Evolutionary conservation across 1,284 basidiomycete genomes (phyloP).

Genomic region (Meripilus lineatus): DNA sequence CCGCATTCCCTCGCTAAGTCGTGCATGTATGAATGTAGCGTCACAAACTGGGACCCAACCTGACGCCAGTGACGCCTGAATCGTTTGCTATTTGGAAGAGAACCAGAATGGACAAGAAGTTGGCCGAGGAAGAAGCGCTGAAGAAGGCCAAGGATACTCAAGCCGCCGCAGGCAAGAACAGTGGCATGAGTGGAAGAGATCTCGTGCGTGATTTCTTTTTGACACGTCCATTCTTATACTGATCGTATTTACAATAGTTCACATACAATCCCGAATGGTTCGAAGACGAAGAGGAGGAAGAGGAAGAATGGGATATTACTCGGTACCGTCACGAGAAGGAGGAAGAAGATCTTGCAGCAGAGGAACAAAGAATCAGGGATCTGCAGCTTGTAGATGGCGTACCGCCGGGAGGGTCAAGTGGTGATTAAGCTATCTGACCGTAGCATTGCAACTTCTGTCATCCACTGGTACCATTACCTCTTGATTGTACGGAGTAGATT

Average conservation of each 20-base stretch:
- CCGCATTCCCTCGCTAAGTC: conserved; percentile 2
- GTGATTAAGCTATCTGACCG: too few relatives aligned
- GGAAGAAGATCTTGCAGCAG: conserved; percentile 48
- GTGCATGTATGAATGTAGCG: conserved; percentile 44
- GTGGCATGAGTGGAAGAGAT: conserved; percentile 94
- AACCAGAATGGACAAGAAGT: conserved; percentile 89
- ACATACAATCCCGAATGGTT: conserved; percentile 97
- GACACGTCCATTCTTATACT: neutral
- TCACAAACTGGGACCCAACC: conserved; percentile 88
- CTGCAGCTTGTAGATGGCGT: conserved; percentile 20
- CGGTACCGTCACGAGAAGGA: conserved; percentile 61
- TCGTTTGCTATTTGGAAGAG: conserved; percentile 94
- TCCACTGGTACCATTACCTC: too few relatives aligned
- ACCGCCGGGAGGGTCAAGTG: conserved; percentile 14
- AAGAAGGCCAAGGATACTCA: conserved; percentile 86
- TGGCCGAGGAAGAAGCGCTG: conserved; percentile 77
- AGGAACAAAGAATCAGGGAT: conserved; percentile 32
- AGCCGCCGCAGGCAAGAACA: conserved; percentile 85
- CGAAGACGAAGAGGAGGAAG: conserved; percentile 76
- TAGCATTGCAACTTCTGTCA: too few relatives aligned
- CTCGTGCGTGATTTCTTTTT: conserved; percentile 52
- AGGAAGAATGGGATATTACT: conserved; percentile 69
- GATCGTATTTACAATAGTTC: conserved; percentile 49
- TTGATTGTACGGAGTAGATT: too few relatives aligned
- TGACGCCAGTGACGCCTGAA: conserved; percentile 96